Evolutionary conservation across 1,139 yeast genomes (phyloP).

Genomic region (Candida frijolesensis): DNA sequence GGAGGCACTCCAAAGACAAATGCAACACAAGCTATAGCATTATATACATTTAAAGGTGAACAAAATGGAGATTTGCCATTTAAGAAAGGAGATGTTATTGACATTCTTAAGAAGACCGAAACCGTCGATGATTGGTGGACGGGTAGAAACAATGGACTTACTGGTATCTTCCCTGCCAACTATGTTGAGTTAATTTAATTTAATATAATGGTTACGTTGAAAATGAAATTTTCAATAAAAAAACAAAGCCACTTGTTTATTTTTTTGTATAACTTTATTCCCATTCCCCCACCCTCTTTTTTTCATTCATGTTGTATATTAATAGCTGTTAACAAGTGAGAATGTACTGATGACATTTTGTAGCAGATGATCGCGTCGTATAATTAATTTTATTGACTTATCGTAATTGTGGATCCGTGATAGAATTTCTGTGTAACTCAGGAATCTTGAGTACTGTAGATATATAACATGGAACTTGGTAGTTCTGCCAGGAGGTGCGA

Average conservation of each 20-base stretch:
- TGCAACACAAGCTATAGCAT: slow-evolving; percentile 84
- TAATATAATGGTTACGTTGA: neutral
- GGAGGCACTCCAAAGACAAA: slow-evolving; percentile 44
- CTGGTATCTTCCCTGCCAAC: slow-evolving; percentile 97
- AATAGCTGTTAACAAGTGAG: neutral
- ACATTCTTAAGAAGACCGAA: slow-evolving; percentile 79
- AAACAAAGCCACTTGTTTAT: neutral
- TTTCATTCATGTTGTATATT: neutral
- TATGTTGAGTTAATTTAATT: slow-evolving; percentile 77
- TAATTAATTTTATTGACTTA: neutral
- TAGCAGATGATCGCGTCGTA: neutral
- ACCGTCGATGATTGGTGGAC: slow-evolving; percentile 99
- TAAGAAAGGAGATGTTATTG: slow-evolving; percentile 93
- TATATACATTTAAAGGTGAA: slow-evolving; percentile 87
- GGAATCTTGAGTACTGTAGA: slow-evolving; percentile 14
- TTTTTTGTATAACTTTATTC: neutral
- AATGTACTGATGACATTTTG: neutral
- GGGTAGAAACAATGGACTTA: slow-evolving; percentile 77
- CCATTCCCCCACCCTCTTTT: neutral
- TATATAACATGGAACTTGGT: slow-evolving; percentile 13
- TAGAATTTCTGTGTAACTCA: slow-evolving; percentile 3
- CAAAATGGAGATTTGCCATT: slow-evolving; percentile 89
- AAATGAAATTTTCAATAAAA: neutral
- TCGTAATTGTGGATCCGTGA: slow-evolving; percentile 4
- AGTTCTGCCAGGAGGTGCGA: slow-evolving; percentile 11